Evolutionary conservation across 2,329 filamentous ascomycete genomes (phyloP), one percentile per base, ranked within the genome.

Genomic region (Lachnellula subtilissima): DNA sequence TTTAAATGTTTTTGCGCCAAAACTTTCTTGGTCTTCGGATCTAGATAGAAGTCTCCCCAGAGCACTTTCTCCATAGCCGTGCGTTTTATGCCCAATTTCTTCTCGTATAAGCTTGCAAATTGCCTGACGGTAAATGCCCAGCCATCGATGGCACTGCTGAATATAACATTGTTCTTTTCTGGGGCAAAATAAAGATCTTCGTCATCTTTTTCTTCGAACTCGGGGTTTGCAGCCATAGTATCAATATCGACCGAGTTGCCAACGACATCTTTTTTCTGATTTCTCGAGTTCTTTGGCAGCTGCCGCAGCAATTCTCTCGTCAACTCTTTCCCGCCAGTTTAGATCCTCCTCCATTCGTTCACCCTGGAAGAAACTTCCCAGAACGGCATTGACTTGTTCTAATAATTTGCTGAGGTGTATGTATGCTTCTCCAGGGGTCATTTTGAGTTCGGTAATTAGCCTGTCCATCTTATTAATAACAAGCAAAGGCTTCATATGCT

Each of bases 401-500:
- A 99, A 74, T 3, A 97, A 80, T 70, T 92, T 94, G 71, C 81
- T 91, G 14, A 99, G 75, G 74, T 99, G 94, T 23, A 86, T 84
- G 69, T 95, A 95, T 37, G 94, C 94, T 71, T 99, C 94, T 15
- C 75, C 78, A 0, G 94, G 91, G 7, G 85, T 96, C 88, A 99
- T 92, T 70, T 95, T 93, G 53, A 97, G 79, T 75, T 99, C 94
- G 2, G 91, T 96, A 55, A 99, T 82, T 54, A 99, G 81, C 55
- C 94, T 84, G 73, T 99, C 94, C 78, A 99, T 96, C 74, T 99
- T 99, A 77, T 99, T 99, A 73, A 99, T 93, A 54, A 97, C 91
- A 43, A 99, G 80, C 40, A 99, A 76, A 1, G 94, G 94, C 72
- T 95, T 96, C 59, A 99, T 79, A 73, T 96, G 94, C 74, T 99